A percentile compares a stretch with the other conserved stretches of the same genome.
These are phyloP conservation scores for Arctium minus DNA, from an alignment of 129 eudicot species.

Conservation along the genomic window DNA sequence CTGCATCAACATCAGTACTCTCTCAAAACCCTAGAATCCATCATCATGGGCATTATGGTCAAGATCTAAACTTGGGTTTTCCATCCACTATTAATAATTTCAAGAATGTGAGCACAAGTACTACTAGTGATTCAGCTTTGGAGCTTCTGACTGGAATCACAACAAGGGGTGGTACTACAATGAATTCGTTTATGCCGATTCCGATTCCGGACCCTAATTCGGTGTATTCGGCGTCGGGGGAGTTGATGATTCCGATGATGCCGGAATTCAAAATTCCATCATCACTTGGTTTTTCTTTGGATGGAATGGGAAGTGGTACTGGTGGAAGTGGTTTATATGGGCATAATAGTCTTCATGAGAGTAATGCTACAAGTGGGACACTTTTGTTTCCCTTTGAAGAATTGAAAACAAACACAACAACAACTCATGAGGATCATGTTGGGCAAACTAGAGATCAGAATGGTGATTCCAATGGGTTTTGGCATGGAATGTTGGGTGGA, in stretches of 20 bases:
- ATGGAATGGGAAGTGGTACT: conserved; percentile 40
- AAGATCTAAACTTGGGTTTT: conserved; percentile 81
- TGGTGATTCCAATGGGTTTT: conserved; percentile 62
- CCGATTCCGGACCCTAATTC: conserved; percentile 20
- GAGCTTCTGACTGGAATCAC: conserved; percentile 64
- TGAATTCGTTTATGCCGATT: conserved; percentile 48
- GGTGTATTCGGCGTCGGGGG: conserved; percentile 31
- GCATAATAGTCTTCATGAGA: neutral
- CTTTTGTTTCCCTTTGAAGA: conserved; percentile 74
- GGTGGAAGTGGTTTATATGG: conserved; percentile 30
- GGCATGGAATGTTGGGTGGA: conserved; percentile 80
- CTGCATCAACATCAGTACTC: conserved; percentile 24
- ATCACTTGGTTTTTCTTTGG: conserved; percentile 46
- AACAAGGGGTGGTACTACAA: conserved; percentile 36
- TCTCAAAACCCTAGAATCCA: conserved; percentile 52
- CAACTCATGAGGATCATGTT: conserved; percentile 10
- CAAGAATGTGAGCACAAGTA: conserved; percentile 33
- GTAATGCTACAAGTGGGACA: conserved; percentile 30
- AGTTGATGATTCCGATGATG: conserved; percentile 22
- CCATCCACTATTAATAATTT: conserved; percentile 36
- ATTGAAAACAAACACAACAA: conserved; percentile 47
- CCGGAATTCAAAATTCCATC: conserved; percentile 51
- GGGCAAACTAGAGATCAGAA: conserved; percentile 39
- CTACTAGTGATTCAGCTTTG: conserved; percentile 46
- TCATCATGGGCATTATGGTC: conserved; percentile 41